Percentiles rank a stretch among this genome's conserved stretches.
These are phyloP conservation scores for Hypoxylon sp. DNA, from an alignment of 2,329 filamentous ascomycete species.

Conservation along the genomic window DNA sequence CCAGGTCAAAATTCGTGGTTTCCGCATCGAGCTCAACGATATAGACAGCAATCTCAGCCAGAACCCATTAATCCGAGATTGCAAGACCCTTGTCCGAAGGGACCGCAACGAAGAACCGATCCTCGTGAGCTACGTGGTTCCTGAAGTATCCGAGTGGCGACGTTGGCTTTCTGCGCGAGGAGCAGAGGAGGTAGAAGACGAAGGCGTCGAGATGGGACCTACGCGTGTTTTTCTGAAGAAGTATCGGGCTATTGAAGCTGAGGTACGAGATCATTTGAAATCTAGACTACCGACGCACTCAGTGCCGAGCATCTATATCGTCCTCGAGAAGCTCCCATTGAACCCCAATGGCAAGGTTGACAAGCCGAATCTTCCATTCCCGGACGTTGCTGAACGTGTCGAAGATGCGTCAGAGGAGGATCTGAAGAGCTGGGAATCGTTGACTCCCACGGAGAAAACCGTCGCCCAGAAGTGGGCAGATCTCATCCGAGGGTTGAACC, in stretches of 20 bases:
- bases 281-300: slow-evolving; percentile 79
- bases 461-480: slow-evolving; percentile 80
- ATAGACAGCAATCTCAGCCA: slow-evolving; percentile 87
- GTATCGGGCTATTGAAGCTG: slow-evolving; percentile 61
- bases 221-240: slow-evolving; percentile 59
- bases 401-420: slow-evolving; percentile 59
- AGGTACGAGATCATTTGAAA: slow-evolving; percentile 74
- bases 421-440: slow-evolving; percentile 57
- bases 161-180: slow-evolving; percentile 71
- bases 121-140: slow-evolving; percentile 90
- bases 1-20: slow-evolving; percentile 96
- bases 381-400: slow-evolving; percentile 76
- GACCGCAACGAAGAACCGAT: slow-evolving; percentile 88
- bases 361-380: slow-evolving; percentile 83
- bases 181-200: slow-evolving; percentile 67
- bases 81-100: slow-evolving; percentile 85
- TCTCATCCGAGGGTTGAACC: slow-evolving; percentile 75
- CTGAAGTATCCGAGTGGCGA: slow-evolving; percentile 80
- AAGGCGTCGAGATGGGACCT: slow-evolving; percentile 61
- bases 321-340: slow-evolving; percentile 78
- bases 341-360: slow-evolving; percentile 91
- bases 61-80: slow-evolving; percentile 82
- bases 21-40: slow-evolving; percentile 93
- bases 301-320: slow-evolving; percentile 79
- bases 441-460: slow-evolving; percentile 69